A percentile compares a stretch with the other conserved stretches of the same genome.
These are phyloP conservation scores for Exophiala alcalophila DNA, from an alignment of 2,329 filamentous ascomycete species.

Conservation along the genomic window DNA sequence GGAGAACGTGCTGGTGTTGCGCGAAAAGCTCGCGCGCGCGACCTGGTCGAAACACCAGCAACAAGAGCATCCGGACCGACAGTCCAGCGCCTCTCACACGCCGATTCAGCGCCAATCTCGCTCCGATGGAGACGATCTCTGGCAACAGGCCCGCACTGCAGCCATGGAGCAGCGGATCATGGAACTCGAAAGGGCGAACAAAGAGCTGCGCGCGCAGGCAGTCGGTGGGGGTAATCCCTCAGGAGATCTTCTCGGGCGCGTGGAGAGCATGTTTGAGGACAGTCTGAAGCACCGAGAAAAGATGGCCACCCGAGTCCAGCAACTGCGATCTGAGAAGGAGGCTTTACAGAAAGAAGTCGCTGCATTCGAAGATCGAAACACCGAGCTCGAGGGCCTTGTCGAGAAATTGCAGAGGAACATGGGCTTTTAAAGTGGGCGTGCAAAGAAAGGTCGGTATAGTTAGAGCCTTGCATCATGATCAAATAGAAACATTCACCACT, in stretches of 20 bases:
- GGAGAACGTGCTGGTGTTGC: constrained; percentile 39
- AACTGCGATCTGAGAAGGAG: constrained; percentile 42
- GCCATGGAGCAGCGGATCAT: constrained; percentile 44
- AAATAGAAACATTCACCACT: no score
- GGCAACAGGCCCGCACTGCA: constrained; percentile 42
- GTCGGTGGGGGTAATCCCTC: not conserved
- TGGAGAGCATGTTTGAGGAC: constrained; percentile 42
- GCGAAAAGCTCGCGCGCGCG: constrained; percentile 41
- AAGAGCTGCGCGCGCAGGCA: constrained; percentile 34
- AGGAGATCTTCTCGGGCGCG: constrained; percentile 31
- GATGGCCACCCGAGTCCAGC: constrained; percentile 38
- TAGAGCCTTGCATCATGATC: no score
- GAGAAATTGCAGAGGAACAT: constrained; percentile 44
- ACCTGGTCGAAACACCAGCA: constrained; percentile 34
- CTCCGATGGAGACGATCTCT: constrained; percentile 38
- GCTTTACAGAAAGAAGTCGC: constrained; percentile 39
- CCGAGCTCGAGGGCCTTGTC: constrained; percentile 42
- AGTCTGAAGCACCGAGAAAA: constrained; percentile 40
- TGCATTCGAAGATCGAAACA: constrained; percentile 40
- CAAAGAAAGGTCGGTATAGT: no score
- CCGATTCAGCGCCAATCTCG: constrained; percentile 31
- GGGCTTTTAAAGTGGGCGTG: constrained; percentile 35
- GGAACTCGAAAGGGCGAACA: constrained; percentile 42
- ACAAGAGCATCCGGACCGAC: not conserved
- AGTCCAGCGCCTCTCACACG: constrained; percentile 30